Conservation (phyloP, 768 basidiomycete species). For the Russula earlei region DNA sequence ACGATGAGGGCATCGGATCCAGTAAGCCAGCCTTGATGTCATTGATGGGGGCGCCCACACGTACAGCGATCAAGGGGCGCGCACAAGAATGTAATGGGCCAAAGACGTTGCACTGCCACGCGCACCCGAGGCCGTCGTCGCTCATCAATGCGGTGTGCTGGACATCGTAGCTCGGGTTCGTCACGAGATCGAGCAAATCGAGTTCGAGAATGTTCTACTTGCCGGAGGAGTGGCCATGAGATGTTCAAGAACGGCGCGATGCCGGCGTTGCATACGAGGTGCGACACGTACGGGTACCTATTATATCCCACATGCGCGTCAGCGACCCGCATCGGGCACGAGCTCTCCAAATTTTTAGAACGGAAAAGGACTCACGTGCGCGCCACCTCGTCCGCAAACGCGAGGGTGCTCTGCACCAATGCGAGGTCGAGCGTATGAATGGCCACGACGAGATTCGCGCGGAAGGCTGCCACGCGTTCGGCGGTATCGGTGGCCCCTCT, state of each 20-base stretch:
- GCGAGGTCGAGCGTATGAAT: slow-evolving; percentile 59
- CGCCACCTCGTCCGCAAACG: slow-evolving; percentile 46
- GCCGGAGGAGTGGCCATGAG: slow-evolving; percentile 39
- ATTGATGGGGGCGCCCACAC: no score
- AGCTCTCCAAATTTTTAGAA: neutral
- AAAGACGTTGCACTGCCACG: slow-evolving; percentile 81
- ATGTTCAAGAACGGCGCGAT: slow-evolving; percentile 48
- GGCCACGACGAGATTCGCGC: slow-evolving; percentile 49
- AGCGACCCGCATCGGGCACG: neutral
- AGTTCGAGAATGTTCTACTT: slow-evolving; percentile 28
- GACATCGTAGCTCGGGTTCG: slow-evolving; percentile 44
- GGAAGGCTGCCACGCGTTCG: slow-evolving; percentile 48
- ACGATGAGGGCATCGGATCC: no score
- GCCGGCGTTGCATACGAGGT: slow-evolving; percentile 75
- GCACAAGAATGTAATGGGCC: slow-evolving; percentile 67
- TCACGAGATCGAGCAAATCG: slow-evolving; percentile 39
- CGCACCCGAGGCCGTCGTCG: slow-evolving; percentile 63
- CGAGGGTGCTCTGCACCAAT: slow-evolving; percentile 47
- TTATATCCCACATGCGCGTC: neutral
- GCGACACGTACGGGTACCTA: slow-evolving; percentile 76
- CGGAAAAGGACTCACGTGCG: slow-evolving; percentile 37
- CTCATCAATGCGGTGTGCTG: slow-evolving; percentile 53
- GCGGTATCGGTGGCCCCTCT: slow-evolving; percentile 32
- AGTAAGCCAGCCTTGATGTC: no score
- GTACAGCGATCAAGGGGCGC: slow-evolving; percentile 23